Base-by-base conservation (phyloP, 345 rosid species). In the Bruguiera sexangula region DNA sequence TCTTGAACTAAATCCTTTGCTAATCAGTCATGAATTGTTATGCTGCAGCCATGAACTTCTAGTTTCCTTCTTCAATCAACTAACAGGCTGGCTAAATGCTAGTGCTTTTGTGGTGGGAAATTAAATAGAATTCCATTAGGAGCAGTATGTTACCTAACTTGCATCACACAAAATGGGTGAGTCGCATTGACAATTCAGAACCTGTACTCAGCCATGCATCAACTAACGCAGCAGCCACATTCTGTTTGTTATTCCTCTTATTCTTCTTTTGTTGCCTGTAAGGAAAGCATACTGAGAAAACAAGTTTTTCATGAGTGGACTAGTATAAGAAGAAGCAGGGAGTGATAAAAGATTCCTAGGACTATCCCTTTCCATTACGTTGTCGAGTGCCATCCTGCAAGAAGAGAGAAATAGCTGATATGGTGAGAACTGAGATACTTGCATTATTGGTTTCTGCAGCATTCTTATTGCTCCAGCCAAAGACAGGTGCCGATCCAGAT, bases 301-400 rank as follows among this genome's bases (percentile, higher is more conserved):
- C 77, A 74, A 60, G 48, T 65, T 71, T 34, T 20, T 43, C 57
- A 65, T 72, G 76, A 73, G 51, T 37, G 54, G 57, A 18, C 74
- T 3, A 9, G 39, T 71, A 79, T 79, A 80, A 60, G 77, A 77
- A 62, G 60, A 71, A 74, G 55, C 64, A 64, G 27, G 16, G 27
- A 66, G 10, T 65, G 24, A 8, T 36, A 59, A 9, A 43, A 15
- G 51, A 43, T 31, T 32, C 65, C 63, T 22, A 16, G 18, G 51
- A 3, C 29, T 51, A 19, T 27, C 24, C 20, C 61, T 46, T 27
- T 13, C 6, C 50, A 20, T 48, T 11, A 50, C 31, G 6, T n/a
- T 68, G 48, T 68, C 67, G n/a, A 31, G 30, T 11, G 16, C 18
- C 18, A 22, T 29, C 7, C 53, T 56, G 31, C 31, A 10, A 56